Conservation (phyloP, 805 yeast genomes). For the Blastobotrys mokoenaii region DNA sequence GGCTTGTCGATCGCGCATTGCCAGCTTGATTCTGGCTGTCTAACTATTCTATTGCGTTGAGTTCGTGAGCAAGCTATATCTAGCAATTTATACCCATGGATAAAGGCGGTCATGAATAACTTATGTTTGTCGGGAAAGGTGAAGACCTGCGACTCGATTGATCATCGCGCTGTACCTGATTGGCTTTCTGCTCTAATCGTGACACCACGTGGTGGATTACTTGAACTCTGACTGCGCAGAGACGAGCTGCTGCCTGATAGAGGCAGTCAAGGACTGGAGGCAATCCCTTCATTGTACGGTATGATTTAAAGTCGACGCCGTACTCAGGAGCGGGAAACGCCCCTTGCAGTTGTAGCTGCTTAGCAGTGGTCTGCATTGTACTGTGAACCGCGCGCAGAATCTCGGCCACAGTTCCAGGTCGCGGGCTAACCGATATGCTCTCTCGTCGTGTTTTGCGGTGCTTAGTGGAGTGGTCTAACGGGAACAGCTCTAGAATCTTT, state of each 20-base stretch:
- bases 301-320: slow-evolving; percentile 6
- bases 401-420: slow-evolving; percentile 11
- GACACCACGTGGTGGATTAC: slow-evolving; percentile 2
- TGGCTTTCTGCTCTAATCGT: neutral
- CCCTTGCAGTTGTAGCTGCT: neutral
- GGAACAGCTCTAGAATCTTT: too few species aligned
- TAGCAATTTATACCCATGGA: too few species aligned
- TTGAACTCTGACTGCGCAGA: slow-evolving; percentile 7
- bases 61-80: too few species aligned
- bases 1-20: slow-evolving; percentile 4
- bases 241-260: slow-evolving; percentile 8
- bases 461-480: neutral
- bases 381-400: slow-evolving; percentile 6
- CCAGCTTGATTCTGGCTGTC: too few species aligned
- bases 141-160: neutral
- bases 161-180: neutral
- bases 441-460: slow-evolving; percentile 1
- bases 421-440: neutral
- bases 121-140: neutral
- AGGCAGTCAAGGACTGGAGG: slow-evolving; percentile 5
- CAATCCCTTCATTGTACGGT: neutral
- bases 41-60: too few species aligned
- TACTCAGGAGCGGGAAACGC: too few species aligned
- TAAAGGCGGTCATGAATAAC: too few species aligned
- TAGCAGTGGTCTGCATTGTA: slow-evolving; percentile 3